Evolutionary conservation across 2,329 filamentous ascomycete species (phyloP), one percentile per base, ranked within the genome.

Genomic region (Cytospora leucostoma): DNA sequence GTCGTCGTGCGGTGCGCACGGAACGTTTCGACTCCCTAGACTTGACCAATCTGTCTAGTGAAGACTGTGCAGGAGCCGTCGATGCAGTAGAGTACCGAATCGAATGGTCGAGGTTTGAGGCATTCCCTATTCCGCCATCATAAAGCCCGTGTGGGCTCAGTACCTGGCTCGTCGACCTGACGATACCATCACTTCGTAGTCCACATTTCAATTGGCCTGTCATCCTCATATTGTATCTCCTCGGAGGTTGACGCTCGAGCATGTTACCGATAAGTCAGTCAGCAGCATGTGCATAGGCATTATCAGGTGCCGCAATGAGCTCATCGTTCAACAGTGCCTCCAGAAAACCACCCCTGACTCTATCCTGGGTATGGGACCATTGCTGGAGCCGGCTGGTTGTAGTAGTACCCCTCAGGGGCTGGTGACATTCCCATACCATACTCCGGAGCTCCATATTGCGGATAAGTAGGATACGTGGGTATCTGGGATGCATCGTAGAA

Each of bases 401-500:
- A 89, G 71, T 93, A 96, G 77, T 90, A 96, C 65, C 81, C 82
- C 74, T 88, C 82, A 71, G 84, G 82, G 71, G 79, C 87, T 67
- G 82, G 84, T 66, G 90, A 90, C 79, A 93, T 89, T 21, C 66
- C 66, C 69, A 63, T 89, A 66, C 88, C 88, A 33, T 63, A 67
- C 0, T 61, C 62, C 47, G 80, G 74, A 7, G 80, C 72, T 61
- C 80, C 78, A 66, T 82, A 84, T 0, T 77, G 63, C 35, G 79
- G 77, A 67, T 84, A 85, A 21, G 74, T 70, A 56, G 78, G 73
- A 67, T 85, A 78, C 0, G 83, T 78, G 33, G 85, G 79, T 55
- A 93, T 79, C 72, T 93, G 89, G n/a, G 88, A 83, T 8, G 91
- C 84, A 72, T 96, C 91, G 71, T 93, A 93, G 74, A 97, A 99